Evolutionary conservation across 345 rosid genomes (phyloP), one percentile per base, ranked within the genome.

Genomic region (Aquilaria malaccensis): DNA sequence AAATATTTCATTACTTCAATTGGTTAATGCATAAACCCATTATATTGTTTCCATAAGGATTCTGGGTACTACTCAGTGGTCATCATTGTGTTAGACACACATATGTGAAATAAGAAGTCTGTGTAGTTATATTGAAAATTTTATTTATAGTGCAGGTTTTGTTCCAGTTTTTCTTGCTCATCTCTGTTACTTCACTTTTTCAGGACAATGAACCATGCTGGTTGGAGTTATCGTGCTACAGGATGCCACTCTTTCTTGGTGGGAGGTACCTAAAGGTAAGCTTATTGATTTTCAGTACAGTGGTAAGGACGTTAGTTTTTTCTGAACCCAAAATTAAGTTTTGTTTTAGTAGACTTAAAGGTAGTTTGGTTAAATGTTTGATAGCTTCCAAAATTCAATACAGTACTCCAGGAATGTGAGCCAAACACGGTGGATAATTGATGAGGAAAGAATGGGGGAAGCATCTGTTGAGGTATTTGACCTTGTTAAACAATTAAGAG

Each of bases 321-420:
- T 22, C 37, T 33, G 41, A 33, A n/a, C 1, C 43, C 5, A 37
- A 37, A 37, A 37, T 37, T 5, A 37, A 37, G 43, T 37, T 37
- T 37, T 37, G 2, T 9, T 37, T 22, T 22, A 22, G 22, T 22
- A 22, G 22, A 22, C 22, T 22, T 22, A 22, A 49, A 11, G 52
- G 50, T 33, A 29, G 22, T 48, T 61, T 13, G 29, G 32, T 32
- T 12, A 43, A 10, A 43, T 60, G 9, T 49, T 11, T 49, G 52
- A n/a, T 7, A 11, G 50, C 15, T 63, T 4, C 13, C 15, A 33
- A 31, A 45, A 13, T 51, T 15, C 56, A n/a, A 73, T 73, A 66
- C 71, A 93, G 97, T 87, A 78, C 77, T 93, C 98, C 1, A 87
- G 98, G 79, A 93, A 87, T 72, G 97, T 93, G 55, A 93, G 96